A percentile compares a stretch with the other conserved stretches of the same genome.
Evolutionary conservation across 2,329 filamentous ascomycete species (phyloP).

Genomic region (Penicillium sp.): DNA sequence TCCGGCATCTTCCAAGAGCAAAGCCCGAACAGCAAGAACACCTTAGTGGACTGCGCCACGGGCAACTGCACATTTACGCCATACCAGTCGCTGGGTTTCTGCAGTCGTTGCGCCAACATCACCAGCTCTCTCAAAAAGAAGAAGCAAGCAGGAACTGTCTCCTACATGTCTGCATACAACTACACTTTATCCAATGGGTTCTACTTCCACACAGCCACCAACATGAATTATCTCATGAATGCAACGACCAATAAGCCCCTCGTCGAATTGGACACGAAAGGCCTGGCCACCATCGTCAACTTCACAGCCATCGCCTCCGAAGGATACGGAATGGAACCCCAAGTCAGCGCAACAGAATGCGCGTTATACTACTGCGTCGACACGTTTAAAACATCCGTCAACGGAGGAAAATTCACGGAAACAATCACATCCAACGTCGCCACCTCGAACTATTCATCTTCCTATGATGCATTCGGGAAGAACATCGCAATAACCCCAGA

Average conservation of each 20-base stretch:
- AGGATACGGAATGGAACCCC: slow-evolving; percentile 16
- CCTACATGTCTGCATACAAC: slow-evolving; percentile 12
- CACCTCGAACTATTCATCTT: slow-evolving; percentile 13
- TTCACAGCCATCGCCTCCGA: slow-evolving; percentile 24
- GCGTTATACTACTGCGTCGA: slow-evolving; percentile 26
- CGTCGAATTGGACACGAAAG: slow-evolving; percentile 13
- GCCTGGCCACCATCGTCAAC: slow-evolving; percentile 19
- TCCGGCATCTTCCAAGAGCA: slow-evolving; percentile 29
- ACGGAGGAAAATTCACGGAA: slow-evolving; percentile 19
- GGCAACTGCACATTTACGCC: slow-evolving; percentile 35
- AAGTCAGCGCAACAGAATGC: slow-evolving; percentile 24
- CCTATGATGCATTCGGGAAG: neutral
- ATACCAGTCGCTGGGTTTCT: slow-evolving; percentile 35
- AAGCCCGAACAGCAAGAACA: slow-evolving; percentile 16
- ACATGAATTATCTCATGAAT: slow-evolving; percentile 22
- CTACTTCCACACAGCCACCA: slow-evolving; percentile 15
- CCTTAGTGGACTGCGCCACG: slow-evolving; percentile 29
- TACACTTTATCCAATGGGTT: slow-evolving; percentile 23
- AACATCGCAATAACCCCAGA: slow-evolving; percentile 19
- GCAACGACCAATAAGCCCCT: slow-evolving; percentile 15
- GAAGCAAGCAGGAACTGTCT: neutral
- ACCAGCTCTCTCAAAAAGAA: slow-evolving; percentile 14
- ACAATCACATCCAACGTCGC: slow-evolving; percentile 10
- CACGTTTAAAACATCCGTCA: slow-evolving; percentile 21
- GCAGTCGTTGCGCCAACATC: slow-evolving; percentile 25